Conservation (phyloP, 352 stramenopile species). For the Phytophthora fragariaefolia region DNA sequence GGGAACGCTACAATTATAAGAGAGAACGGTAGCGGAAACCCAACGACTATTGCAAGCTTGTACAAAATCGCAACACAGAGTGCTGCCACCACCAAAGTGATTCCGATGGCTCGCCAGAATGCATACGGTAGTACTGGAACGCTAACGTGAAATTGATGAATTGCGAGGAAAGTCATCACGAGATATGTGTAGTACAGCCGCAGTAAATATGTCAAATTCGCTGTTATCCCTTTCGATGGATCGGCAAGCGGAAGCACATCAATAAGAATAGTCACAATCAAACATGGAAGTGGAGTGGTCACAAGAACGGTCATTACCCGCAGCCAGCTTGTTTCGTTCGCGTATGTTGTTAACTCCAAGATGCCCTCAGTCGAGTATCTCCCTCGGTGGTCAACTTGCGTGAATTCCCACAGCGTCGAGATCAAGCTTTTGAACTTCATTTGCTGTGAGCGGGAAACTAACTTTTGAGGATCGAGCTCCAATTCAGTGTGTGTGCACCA, state of each 20-base stretch:
- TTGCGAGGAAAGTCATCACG: not conserved
- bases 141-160: not conserved
- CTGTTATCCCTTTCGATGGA: not conserved
- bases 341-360: slow-evolving; percentile 1
- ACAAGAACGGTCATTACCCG: not conserved
- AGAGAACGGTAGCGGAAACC: not conserved
- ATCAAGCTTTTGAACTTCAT: not conserved
- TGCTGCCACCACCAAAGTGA: not conserved
- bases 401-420: not conserved
- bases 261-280: not conserved
- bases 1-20: not conserved
- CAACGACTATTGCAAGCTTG: not conserved
- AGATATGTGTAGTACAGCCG: not conserved
- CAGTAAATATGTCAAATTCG: not conserved
- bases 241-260: not conserved
- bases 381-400: not conserved
- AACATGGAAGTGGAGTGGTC: not conserved
- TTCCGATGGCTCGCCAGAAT: not conserved
- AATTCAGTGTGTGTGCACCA: no score
- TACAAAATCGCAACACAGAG: not conserved
- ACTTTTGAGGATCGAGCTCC: no score
- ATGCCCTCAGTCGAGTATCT: not conserved
- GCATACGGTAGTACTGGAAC: not conserved
- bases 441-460: no score
- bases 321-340: not conserved